Evolutionary conservation across 495 filamentous ascomycete genomes (phyloP), one percentile per base, ranked within the genome.

Genomic region (Alectoria sarmentosa): DNA sequence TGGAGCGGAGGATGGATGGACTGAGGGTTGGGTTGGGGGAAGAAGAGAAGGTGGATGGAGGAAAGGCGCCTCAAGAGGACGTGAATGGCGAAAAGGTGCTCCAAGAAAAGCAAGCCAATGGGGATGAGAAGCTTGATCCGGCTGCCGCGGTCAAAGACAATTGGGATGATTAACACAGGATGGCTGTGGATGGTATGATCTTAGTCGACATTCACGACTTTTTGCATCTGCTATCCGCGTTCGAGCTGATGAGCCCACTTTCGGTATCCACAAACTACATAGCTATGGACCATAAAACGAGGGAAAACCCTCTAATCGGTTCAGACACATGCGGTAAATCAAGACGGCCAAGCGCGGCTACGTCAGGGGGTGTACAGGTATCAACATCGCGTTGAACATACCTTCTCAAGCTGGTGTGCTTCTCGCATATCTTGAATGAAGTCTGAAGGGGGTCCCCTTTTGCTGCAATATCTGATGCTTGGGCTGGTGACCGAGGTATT

Each of bases 91-190:
- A 15, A 26, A 21, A 17, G 49, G 28, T 32, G 14, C 28, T 32
- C 4, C 49, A 21, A 28, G 32, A 23, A 52, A 44, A 65, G 34
- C 48, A 58, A n/a, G 30, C 4, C 30, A 36, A 32, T 38, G 37
- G 58, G 63, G 44, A 23, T 0, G 44, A 37, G 52, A 55, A 34
- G 52, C 52, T 15, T 54, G 49, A 32, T 26, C 4, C 26, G 26
- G 28, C 23, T 21, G 28, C 30, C 17, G 13, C 7, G 3, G 58
- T 61, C n/a, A 69, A 65, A 32, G 64, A 67, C 32, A 62, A 58
- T 37, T 65, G 65, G 67, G 65, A 69, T 65, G 64, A 64, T 34
- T 63, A 39, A 42, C n/a, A 15, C 13, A 4, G 15, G 4, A 14
- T 17, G 0, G 23, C 32, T 23, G 34, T 34, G 8, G 28, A 17